These are phyloP conservation scores for Trametes gibbosa DNA, from an alignment of 768 basidiomycete species.

Conservation along the genomic window DNA sequence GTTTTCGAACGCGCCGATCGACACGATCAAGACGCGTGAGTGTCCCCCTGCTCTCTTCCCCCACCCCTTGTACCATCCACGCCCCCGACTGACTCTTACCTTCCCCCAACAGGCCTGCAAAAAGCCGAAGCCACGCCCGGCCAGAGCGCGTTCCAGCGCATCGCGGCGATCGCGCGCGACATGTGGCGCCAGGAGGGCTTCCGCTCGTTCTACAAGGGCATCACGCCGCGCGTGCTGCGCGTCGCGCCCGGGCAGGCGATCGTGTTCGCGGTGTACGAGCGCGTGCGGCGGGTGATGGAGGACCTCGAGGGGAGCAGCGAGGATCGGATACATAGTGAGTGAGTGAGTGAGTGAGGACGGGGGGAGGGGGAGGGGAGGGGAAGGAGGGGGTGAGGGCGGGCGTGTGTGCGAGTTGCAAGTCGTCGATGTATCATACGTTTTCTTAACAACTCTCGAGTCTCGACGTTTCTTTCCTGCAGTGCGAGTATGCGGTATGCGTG, in stretches of 20 bases:
- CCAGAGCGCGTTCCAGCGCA: conserved; percentile 74
- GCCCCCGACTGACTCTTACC: too few species aligned
- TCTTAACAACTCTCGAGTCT: too few species aligned
- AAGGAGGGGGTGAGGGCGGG: too few species aligned
- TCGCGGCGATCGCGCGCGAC: conserved; percentile 76
- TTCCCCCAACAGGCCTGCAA: conserved; percentile 84
- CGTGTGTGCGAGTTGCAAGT: too few species aligned
- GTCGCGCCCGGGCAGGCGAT: conserved; percentile 98
- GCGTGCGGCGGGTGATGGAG: conserved; percentile 76
- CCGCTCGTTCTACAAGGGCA: conserved; percentile 95
- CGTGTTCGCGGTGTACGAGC: conserved; percentile 96
- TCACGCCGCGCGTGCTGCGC: conserved; percentile 92
- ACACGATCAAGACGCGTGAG: conserved; percentile 93
- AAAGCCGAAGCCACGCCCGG: conserved; percentile 75
- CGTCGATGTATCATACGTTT: too few species aligned
- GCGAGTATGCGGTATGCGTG: too few species aligned
- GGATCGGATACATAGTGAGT: conserved; percentile 71
- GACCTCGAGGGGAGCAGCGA: conserved; percentile 52
- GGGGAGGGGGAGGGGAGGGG: too few species aligned
- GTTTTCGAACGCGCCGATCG: conserved; percentile 95
- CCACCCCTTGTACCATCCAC: neutral
- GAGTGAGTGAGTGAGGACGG: too few species aligned
- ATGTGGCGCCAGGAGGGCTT: conserved; percentile 94
- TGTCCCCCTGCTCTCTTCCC: conserved; percentile 18
- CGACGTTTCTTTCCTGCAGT: too few species aligned